Evolutionary conservation across 306 rosid genomes (phyloP).

Genomic region (Corylus avellana): DNA sequence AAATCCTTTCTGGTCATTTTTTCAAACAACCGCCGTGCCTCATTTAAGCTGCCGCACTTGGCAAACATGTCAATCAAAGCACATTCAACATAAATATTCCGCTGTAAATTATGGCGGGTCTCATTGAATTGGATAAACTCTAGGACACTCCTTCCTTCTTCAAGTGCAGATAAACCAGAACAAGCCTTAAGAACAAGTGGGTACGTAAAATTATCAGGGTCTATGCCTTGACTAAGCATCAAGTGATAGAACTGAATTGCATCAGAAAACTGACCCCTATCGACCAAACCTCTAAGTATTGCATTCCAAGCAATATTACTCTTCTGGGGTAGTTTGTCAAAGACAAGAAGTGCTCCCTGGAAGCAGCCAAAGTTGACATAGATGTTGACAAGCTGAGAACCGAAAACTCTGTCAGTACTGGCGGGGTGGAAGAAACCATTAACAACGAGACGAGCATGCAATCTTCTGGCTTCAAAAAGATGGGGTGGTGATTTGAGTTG

Average conservation of each 20-base stretch:
- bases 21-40: conserved; percentile 42
- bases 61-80: conserved; percentile 47
- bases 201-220: conserved; percentile 46
- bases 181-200: conserved; percentile 54
- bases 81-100: conserved; percentile 38
- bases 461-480: conserved; percentile 36
- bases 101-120: background rate
- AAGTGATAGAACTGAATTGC: conserved; percentile 1
- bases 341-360: conserved; percentile 30
- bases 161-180: conserved; percentile 36
- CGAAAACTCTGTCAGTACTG: conserved; percentile 10
- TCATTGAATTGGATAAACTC: conserved; percentile 11
- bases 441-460: conserved; percentile 37
- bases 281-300: conserved; percentile 34
- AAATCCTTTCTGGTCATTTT: conserved; percentile 47
- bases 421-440: conserved; percentile 43
- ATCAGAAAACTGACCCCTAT: background rate
- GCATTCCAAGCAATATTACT: conserved; percentile 43
- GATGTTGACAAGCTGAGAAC: conserved; percentile 38
- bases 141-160: conserved; percentile 39
- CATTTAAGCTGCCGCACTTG: conserved; percentile 42
- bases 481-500: conserved; percentile 41
- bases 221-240: background rate
- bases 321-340: conserved; percentile 31
- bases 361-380: conserved; percentile 39